Base-by-base conservation (phyloP, 148 eudicot genomes). In the Arbutus unedo region DNA sequence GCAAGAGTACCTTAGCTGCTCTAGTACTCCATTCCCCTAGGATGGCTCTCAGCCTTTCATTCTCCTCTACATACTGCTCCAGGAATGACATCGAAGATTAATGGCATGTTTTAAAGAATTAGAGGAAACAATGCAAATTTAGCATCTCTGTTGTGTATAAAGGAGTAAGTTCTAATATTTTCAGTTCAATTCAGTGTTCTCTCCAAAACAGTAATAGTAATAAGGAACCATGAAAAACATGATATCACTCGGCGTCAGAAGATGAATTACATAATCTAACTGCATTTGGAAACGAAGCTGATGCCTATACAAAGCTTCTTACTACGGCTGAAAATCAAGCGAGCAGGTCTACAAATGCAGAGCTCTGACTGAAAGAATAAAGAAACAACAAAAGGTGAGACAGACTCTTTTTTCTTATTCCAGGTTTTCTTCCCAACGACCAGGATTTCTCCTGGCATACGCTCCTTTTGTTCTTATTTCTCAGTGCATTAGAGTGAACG, bases 11-110 rank as follows among this genome's bases (percentile, higher is more conserved):
- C 98, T 96, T 96, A 15, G 99, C 99, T 78, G 97, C 97, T 80
- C 98, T 88, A 50, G 90, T 84, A 83, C 99, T 96, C 99, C 99
- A 96, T 88, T 96, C 99, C 53, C 95, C 94, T 70, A 96, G 66
- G 83, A 94, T 94, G n/a, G 94, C 97, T 87, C 99, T 92, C 81
- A 94, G 90, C 74, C 99, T 91, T 83, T 94, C 99, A 75, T 94
- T 96, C 89, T 96, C 99, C 83, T 93, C 99, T 74, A 96, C 86
- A 77, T 94, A 96, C 99, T 96, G 94, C 83, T 82, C 43, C 76
- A 82, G 23, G 23, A 83, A 73, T 54, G 45, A 82, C n/a, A 71
- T 19, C 5, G 50, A 62, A 50, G 66, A 57, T 55, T 25, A 64
- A 45, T 31, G 60, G 19, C 13, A 48, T 76, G 64, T 16, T 19